Base-by-base conservation (phyloP, 495 filamentous ascomycete genomes). In the Penicillium waksmanii region DNA sequence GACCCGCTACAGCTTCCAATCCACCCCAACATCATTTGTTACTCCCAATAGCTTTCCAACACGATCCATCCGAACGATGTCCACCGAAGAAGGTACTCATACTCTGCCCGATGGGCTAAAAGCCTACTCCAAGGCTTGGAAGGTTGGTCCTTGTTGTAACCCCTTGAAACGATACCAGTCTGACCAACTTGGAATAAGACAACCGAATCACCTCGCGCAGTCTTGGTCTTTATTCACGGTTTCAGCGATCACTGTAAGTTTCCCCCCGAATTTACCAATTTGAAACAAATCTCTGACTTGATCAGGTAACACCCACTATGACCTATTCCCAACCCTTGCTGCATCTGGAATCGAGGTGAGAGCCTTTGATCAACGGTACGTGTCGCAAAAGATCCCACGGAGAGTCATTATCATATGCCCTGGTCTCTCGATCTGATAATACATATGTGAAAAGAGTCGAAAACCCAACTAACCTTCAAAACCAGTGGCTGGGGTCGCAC, bases 111-210 rank as follows among this genome's bases (percentile, higher is more conserved):
- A 87, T 56, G 86, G 83, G 47, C 70, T 73, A 11, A 80, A 78
- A 63, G 78, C 96, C 44, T 94, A 90, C 77, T 90, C 89, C 51
- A 96, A 96, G 71, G 90, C 88, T 38, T 97, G 91, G 92, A 87
- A 84, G 77, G 91, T 95, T 69, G 62, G 81, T 79, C 46, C 21
- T 13, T 11, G 8, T 27, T 13, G 36, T 4, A 38, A 38, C 36
- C 36, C 36, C 36, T 38, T 38, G 36, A 38, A 12, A 13, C 1
- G 36, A 38, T 38, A 38, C 36, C 36, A 9, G 10, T 38, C 36
- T 38, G 36, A 38, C 36, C 36, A 4, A 31, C 27, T 31, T 31
- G 23, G 9, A 36, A 36, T 38, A 13, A 87, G 86, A 82, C 87
- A 35, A 65, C 72, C 15, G 75, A 70, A 38, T 65, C 78, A 3